Base-by-base conservation (phyloP, 148 eudicot genomes). In the Silene uniflora region DNA sequence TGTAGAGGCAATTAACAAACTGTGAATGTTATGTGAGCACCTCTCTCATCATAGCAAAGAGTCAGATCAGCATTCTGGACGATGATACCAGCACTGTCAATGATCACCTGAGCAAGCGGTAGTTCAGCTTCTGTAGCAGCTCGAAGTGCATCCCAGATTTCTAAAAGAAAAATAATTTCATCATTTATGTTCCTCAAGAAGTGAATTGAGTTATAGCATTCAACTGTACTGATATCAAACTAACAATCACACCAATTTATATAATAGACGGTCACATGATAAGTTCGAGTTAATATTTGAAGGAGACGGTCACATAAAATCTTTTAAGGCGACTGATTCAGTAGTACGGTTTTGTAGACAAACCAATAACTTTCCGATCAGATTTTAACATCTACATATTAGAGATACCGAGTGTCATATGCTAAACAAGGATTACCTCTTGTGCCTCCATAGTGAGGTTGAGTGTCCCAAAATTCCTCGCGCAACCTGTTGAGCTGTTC, bases 381-480 rank as follows among this genome's bases (percentile, higher is more conserved):
- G 32, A 29, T 3, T 1, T n/a, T 29, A 29, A 29, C 32, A 3
- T 29, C 32, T 29, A 29, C 32, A 62, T 21, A 23, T 62, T 23
- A 21, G 29, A 22, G 29, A 62, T 29, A 29, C 32, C 32, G 4
- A 7, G n/a, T n/a, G n/a, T n/a, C n/a, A n/a, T n/a, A n/a, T n/a
- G n/a, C n/a, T n/a, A n/a, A n/a, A 46, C 44, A 27, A 47, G 32
- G 46, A 75, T 29, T 79, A 91, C 97, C 97, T 89, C 80, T 85
- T 71, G 78, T 83, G 65, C 97, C 97, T 68, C 93, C 93, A 79
- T 91, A 92, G 77, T 92, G 97, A 59, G 93, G 97, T 66, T 92
- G 89, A 77, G 97, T 89, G 75, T 90, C 97, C 97, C 97, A 92
- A 72, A 92, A 92, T 78, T 90, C 97, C 71, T 91, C 97, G 72